Evolutionary conservation across 805 yeast species (phyloP).

Genomic region (Monosporozyma solicola): DNA sequence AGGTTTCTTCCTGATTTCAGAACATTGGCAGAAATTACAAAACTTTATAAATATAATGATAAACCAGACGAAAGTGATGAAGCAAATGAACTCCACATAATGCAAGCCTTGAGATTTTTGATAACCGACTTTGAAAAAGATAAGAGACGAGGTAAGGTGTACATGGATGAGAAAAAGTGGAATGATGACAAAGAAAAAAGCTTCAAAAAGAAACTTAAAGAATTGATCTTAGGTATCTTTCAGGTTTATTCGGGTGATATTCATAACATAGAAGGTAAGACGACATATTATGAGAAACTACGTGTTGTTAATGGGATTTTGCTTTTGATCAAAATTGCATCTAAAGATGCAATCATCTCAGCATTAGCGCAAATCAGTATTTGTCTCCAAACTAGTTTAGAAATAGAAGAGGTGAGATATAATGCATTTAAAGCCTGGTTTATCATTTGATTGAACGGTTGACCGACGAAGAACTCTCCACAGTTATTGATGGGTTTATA

Average conservation of each 20-base stretch:
- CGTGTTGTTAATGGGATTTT: slow-evolving; percentile 67
- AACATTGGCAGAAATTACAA: slow-evolving; percentile 28
- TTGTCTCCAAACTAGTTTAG: slow-evolving; percentile 72
- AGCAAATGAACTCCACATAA: slow-evolving; percentile 12
- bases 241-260: slow-evolving; percentile 73
- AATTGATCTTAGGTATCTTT: slow-evolving; percentile 62
- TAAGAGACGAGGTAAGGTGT: slow-evolving; percentile 20
- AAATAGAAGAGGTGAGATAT: slow-evolving; percentile 47
- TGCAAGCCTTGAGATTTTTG: slow-evolving; percentile 18
- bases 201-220: slow-evolving; percentile 39
- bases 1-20: slow-evolving; percentile 26
- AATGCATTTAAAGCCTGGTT: slow-evolving; percentile 65
- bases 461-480: slow-evolving; percentile 46
- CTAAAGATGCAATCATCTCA: slow-evolving; percentile 47
- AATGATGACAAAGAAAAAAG: slow-evolving; percentile 20
- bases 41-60: slow-evolving; percentile 19
- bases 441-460: slow-evolving; percentile 48
- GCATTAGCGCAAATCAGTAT: slow-evolving; percentile 81
- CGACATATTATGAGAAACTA: slow-evolving; percentile 63
- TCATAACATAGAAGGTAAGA: slow-evolving; percentile 61
- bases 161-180: slow-evolving; percentile 22
- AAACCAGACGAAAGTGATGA: slow-evolving; percentile 4
- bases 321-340: slow-evolving; percentile 44
- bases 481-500: slow-evolving; percentile 64
- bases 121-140: slow-evolving; percentile 24